phyloP scores from a whole-genome alignment of 2,329 filamentous ascomycete genomes.

The Bretziella fagacearum region DNA sequence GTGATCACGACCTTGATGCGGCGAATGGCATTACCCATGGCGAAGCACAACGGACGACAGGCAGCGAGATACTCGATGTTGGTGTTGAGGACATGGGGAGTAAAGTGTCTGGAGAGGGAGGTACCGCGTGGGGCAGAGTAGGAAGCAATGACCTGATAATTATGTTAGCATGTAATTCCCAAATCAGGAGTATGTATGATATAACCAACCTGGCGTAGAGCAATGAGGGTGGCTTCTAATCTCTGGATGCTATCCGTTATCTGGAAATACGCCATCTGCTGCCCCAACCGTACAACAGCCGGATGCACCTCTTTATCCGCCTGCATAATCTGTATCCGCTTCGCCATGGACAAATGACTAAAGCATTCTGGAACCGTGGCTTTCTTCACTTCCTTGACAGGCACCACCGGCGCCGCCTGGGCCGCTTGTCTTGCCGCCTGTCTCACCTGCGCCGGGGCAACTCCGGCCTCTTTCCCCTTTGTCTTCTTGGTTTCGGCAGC shows the following conservation, averaged over 20 bases:
- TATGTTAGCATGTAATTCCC: conserved; percentile 13
- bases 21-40: conserved; percentile 91
- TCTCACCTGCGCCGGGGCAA: conserved; percentile 18
- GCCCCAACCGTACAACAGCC: conserved; percentile 64
- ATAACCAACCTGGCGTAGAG: conserved; percentile 59
- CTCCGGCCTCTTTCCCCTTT: conserved; percentile 11
- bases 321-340: conserved; percentile 35
- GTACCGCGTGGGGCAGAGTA: conserved; percentile 77
- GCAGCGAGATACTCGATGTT: conserved; percentile 91
- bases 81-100: conserved; percentile 74
- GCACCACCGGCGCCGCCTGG: conserved; percentile 23
- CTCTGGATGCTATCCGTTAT: conserved; percentile 81
- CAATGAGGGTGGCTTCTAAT: conserved; percentile 70
- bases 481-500: conserved; percentile 30
- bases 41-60: conserved; percentile 88
- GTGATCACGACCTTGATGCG: conserved; percentile 88
- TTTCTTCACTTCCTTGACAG: conserved; percentile 33
- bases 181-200: neutral
- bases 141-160: conserved; percentile 61
- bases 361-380: conserved; percentile 55
- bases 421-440: conserved; percentile 23
- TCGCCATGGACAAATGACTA: conserved; percentile 61
- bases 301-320: conserved; percentile 71
- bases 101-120: conserved; percentile 78
- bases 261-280: conserved; percentile 79